A percentile compares a stretch with the other conserved stretches of the same genome.
These are phyloP conservation scores for Mycena belliarum DNA, from an alignment of 768 basidiomycete species.

Conservation along the genomic window DNA sequence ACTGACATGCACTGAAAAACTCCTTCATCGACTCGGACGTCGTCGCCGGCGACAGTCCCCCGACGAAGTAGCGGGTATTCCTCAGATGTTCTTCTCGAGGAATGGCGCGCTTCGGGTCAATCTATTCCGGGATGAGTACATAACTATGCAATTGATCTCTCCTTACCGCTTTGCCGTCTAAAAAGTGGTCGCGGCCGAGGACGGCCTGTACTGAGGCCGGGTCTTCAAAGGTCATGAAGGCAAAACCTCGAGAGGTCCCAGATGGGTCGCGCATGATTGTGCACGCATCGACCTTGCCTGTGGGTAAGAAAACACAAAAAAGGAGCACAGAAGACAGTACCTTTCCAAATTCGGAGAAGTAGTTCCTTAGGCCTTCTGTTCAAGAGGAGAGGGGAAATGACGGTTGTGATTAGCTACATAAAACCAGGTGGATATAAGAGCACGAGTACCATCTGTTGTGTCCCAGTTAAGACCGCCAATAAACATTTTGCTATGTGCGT, in stretches of 20 bases:
- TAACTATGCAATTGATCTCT: no score
- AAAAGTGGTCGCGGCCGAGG: constrained; percentile 61
- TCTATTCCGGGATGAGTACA: constrained; percentile 35
- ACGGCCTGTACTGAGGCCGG: constrained; percentile 63
- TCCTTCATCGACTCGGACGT: constrained; percentile 70
- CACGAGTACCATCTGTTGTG: constrained; percentile 78
- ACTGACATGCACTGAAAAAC: constrained; percentile 58
- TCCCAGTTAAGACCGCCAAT: constrained; percentile 91
- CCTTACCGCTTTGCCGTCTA: constrained; percentile 78
- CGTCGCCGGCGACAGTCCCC: constrained; percentile 67
- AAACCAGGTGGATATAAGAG: constrained; percentile 31
- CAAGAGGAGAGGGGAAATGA: constrained; percentile 24
- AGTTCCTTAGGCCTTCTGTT: constrained; percentile 61
- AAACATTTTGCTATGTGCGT: constrained; percentile 81
- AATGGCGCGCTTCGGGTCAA: constrained; percentile 87
- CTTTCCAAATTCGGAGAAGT: constrained; percentile 82
- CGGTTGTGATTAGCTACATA: constrained; percentile 38
- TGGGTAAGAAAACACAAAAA: constrained; percentile 19
- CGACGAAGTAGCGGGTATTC: constrained; percentile 82
- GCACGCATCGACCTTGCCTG: constrained; percentile 66
- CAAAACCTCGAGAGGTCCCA: constrained; percentile 80
- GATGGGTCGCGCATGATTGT: constrained; percentile 84
- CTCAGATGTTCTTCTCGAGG: constrained; percentile 78
- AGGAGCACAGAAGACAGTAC: constrained; percentile 32
- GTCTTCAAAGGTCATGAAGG: constrained; percentile 81